Evolutionary conservation across 1,284 basidiomycete genomes (phyloP).

Genomic region (Cryptococcus jaspeensis): DNA sequence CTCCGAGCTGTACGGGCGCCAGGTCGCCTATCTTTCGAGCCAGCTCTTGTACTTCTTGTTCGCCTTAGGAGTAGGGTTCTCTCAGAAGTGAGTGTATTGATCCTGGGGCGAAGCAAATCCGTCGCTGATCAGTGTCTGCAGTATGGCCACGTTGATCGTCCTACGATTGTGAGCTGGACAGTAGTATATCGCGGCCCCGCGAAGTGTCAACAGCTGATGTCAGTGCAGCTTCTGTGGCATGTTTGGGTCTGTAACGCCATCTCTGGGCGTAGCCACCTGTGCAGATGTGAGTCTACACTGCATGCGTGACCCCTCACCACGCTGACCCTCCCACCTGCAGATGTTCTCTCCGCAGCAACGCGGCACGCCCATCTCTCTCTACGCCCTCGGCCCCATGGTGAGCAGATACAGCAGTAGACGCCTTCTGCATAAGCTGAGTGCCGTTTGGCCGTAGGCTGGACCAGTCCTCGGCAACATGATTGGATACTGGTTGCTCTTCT

Average conservation of each 20-base stretch:
- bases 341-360: slow-evolving; percentile 42
- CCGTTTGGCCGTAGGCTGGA: slow-evolving; percentile 23
- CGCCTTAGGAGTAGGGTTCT: slow-evolving; percentile 38
- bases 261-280: slow-evolving; percentile 48
- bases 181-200: no score
- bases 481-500: slow-evolving; percentile 46
- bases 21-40: slow-evolving; percentile 46
- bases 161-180: slow-evolving; percentile 45
- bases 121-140: slow-evolving; percentile 3
- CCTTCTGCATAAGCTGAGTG: neutral
- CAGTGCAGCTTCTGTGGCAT: slow-evolving; percentile 39
- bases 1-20: slow-evolving; percentile 53
- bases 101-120: neutral
- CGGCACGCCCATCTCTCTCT: slow-evolving; percentile 45
- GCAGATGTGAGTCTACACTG: slow-evolving; percentile 38
- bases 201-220: no score
- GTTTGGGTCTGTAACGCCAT: slow-evolving; percentile 45
- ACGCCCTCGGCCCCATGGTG: slow-evolving; percentile 48
- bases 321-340: slow-evolving; percentile 10
- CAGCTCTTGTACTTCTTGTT: slow-evolving; percentile 43
- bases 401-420: neutral
- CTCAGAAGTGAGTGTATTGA: slow-evolving; percentile 36
- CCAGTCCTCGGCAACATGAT: slow-evolving; percentile 47
- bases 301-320: neutral
- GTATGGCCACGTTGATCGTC: slow-evolving; percentile 40